Percentiles rank a stretch among this genome's conserved stretches.
These are phyloP conservation scores for Blastocrithidia nonstop DNA, from an alignment of 208 protist species.

Conservation along the genomic window DNA sequence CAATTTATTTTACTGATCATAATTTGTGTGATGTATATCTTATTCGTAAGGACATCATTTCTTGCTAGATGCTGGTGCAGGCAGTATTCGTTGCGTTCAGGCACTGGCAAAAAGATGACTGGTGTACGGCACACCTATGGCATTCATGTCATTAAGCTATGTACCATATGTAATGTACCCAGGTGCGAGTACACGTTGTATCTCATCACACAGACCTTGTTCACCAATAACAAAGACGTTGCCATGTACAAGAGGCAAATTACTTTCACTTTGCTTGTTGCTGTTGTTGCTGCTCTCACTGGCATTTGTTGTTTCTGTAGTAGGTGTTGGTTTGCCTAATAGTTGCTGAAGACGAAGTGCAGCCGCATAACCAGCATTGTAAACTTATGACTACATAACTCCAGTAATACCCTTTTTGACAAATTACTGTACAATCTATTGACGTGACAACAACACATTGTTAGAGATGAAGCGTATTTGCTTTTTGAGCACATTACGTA, in stretches of 20 bases:
- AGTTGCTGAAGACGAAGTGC: constrained; percentile 23
- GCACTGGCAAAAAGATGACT: constrained; percentile 6
- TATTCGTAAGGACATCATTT: constrained; percentile 10
- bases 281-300: too few species aligned
- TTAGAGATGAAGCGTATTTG: constrained; percentile 58
- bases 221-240: constrained; percentile 64
- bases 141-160: constrained; percentile 37
- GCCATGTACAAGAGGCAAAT: constrained; percentile 38
- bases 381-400: constrained; percentile 22
- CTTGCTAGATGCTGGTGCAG: constrained; percentile 14
- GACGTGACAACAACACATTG: constrained; percentile 42
- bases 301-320: too few species aligned
- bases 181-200: constrained; percentile 31
- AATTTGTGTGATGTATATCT: constrained; percentile 4
- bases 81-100: constrained; percentile 19
- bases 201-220: constrained; percentile 47
- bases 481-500: constrained; percentile 29
- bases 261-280: too few species aligned
- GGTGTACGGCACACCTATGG: constrained; percentile 24
- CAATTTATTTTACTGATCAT: too few species aligned
- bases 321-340: constrained; percentile 7
- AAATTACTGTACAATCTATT: constrained; percentile 14
- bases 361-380: constrained; percentile 57
- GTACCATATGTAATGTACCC: constrained; percentile 58
- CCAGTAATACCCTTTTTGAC: constrained; percentile 20